Percentiles rank a stretch among this genome's conserved stretches.
These are phyloP conservation scores for Ogataea paradorogensis DNA, from an alignment of 805 yeast genomes.

Conservation along the genomic window DNA sequence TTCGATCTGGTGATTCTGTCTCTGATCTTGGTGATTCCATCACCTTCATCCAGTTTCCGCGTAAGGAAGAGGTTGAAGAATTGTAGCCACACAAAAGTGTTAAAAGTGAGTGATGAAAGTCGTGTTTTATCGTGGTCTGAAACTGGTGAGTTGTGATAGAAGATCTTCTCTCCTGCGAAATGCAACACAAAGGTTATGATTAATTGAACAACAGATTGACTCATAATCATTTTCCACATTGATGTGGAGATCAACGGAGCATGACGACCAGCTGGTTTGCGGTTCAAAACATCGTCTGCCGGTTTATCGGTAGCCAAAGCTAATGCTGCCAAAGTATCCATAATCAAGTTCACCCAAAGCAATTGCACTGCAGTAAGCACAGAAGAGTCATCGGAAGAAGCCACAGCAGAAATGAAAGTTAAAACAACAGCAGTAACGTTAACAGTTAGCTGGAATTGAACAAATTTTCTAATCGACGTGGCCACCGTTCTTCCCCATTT, in stretches of 20 bases:
- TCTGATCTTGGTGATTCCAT: slow-evolving; percentile 54
- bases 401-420: slow-evolving; percentile 92
- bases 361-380: slow-evolving; percentile 97
- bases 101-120: slow-evolving; percentile 84
- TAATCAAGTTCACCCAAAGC: slow-evolving; percentile 94
- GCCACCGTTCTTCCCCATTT: slow-evolving; percentile 99
- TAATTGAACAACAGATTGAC: slow-evolving; percentile 80
- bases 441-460: slow-evolving; percentile 95
- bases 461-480: slow-evolving; percentile 88
- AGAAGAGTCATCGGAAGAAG: slow-evolving; percentile 71
- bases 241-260: slow-evolving; percentile 80
- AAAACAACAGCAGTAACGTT: slow-evolving; percentile 94
- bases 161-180: slow-evolving; percentile 68
- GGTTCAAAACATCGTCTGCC: slow-evolving; percentile 70
- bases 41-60: slow-evolving; percentile 86
- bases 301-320: slow-evolving; percentile 98
- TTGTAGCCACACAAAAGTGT: slow-evolving; percentile 97
- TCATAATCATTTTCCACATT: slow-evolving; percentile 98
- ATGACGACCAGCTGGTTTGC: slow-evolving; percentile 80
- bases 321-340: slow-evolving; percentile 97
- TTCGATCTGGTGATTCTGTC: slow-evolving; percentile 61
- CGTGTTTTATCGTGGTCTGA: slow-evolving; percentile 49
- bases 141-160: slow-evolving; percentile 38
- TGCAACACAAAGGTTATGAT: slow-evolving; percentile 75
- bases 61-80: slow-evolving; percentile 90